Conservation (phyloP, 2,329 filamentous ascomycete species). For the Paramyrothecium roridum region DNA sequence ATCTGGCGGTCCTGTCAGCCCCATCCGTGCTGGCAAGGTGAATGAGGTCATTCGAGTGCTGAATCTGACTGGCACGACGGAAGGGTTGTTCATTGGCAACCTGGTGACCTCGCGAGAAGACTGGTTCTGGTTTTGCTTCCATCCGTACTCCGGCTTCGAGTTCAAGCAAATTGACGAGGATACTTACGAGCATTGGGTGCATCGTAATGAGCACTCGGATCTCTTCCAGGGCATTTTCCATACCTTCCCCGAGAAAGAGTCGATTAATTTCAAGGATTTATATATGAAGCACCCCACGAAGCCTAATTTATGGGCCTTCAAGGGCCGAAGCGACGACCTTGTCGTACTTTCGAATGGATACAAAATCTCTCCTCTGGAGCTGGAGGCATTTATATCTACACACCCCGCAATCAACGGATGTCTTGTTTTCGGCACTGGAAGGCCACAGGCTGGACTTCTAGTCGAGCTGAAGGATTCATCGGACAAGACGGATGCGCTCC, state of each 20-base stretch:
- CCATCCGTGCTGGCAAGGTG: conserved; percentile 19
- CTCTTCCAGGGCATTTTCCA: conserved; percentile 30
- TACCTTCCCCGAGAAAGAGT: conserved; percentile 22
- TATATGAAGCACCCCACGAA: conserved; percentile 23
- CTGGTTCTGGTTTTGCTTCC: conserved; percentile 29
- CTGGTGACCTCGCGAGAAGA: conserved; percentile 19
- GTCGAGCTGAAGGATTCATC: conserved; percentile 20
- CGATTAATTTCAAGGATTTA: conserved; percentile 25
- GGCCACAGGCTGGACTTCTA: conserved; percentile 20
- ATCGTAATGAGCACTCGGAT: conserved; percentile 22
- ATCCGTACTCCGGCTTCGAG: conserved; percentile 29
- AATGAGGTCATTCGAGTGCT: conserved; percentile 27
- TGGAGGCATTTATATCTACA: conserved; percentile 19
- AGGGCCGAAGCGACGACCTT: conserved; percentile 24
- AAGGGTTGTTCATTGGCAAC: conserved; percentile 30
- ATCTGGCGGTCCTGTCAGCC: conserved; percentile 29
- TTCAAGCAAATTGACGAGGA: conserved; percentile 25
- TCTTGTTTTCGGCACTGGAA: conserved; percentile 20
- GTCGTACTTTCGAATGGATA: conserved; percentile 26
- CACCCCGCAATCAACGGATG: conserved; percentile 22
- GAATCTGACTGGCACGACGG: conserved; percentile 30
- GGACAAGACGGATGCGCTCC: conserved; percentile 13
- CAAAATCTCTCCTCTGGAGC: conserved; percentile 26
- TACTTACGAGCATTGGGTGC: conserved; percentile 27
- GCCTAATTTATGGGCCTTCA: conserved; percentile 22